A percentile compares a stretch with the other conserved stretches of the same genome.
Conservation (phyloP, 495 filamentous ascomycete genomes). For the Parmelia sp. region DNA sequence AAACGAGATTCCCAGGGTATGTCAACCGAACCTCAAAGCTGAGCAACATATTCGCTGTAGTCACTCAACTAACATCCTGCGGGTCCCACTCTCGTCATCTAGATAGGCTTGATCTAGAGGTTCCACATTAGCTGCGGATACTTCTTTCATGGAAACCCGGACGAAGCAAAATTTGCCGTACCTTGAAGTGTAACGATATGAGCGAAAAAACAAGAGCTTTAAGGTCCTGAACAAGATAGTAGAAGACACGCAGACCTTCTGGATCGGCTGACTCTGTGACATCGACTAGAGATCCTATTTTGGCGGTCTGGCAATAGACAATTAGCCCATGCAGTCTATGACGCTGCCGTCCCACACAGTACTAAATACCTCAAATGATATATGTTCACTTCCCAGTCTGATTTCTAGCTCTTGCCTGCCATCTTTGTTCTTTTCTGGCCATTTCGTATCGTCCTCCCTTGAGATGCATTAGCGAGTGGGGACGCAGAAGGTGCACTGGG, state of each 20-base stretch:
- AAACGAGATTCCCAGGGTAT: not conserved
- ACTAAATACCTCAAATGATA: constrained; percentile 80
- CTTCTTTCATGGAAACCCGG: not conserved
- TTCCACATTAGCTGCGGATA: not conserved
- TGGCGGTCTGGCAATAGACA: constrained; percentile 65
- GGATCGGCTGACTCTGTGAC: constrained; percentile 94
- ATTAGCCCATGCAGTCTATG: constrained; percentile 16
- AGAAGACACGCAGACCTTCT: constrained; percentile 96
- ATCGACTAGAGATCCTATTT: constrained; percentile 95
- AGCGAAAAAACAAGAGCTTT: constrained; percentile 96
- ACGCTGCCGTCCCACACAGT: not conserved
- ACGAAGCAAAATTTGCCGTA: constrained; percentile 28
- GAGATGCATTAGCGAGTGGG: constrained; percentile 27
- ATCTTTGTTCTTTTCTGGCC: constrained; percentile 99
- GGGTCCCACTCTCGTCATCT: no score
- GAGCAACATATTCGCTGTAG: not conserved
- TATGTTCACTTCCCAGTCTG: constrained; percentile 87
- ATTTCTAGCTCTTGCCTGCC: constrained; percentile 97
- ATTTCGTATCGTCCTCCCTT: constrained; percentile 98
- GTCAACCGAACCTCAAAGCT: not conserved
- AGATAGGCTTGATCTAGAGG: constrained; percentile 74
- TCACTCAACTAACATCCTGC: no score
- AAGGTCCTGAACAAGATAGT: constrained; percentile 96
- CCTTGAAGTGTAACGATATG: constrained; percentile 96
- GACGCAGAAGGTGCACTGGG: not conserved